Percentiles rank a stretch among this genome's conserved stretches.
phyloP scores from a whole-genome alignment of 139 green algal genomes.

The Chlamydomonas applanata region DNA sequence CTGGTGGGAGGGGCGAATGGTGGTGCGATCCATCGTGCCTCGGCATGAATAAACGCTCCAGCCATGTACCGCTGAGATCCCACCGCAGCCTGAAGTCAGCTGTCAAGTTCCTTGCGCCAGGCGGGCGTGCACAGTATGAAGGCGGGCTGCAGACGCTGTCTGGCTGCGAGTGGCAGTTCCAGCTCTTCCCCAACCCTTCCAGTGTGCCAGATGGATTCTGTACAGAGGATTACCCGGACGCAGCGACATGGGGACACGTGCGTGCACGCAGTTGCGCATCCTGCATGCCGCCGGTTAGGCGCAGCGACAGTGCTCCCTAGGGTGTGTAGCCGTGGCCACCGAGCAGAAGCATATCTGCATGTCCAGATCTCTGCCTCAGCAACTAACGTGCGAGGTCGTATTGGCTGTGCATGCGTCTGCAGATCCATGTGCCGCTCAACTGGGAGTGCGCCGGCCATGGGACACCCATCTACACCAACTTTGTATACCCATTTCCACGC shows the following conservation, averaged over 20 bases:
- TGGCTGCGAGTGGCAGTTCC: slow-evolving; percentile 62
- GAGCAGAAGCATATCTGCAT: not conserved
- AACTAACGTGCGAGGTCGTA: too few species aligned
- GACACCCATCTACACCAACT: slow-evolving; percentile 94
- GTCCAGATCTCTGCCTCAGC: not conserved
- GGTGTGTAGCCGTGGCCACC: not conserved
- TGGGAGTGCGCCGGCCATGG: slow-evolving; percentile 87
- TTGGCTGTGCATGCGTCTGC: not conserved
- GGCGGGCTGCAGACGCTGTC: slow-evolving; percentile 40
- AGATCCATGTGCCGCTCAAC: slow-evolving; percentile 83
- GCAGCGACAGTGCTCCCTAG: not conserved
- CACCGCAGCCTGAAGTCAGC: slow-evolving; percentile 32
- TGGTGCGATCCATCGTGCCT: slow-evolving; percentile 75
- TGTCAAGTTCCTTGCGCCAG: slow-evolving; percentile 15
- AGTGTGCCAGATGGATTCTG: slow-evolving; percentile 57
- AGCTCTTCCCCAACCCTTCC: slow-evolving; percentile 51
- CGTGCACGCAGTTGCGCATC: not conserved
- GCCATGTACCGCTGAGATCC: slow-evolving; percentile 65
- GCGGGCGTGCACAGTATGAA: not conserved
- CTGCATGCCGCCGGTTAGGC: too few species aligned
- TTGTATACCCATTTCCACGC: slow-evolving; percentile 89
- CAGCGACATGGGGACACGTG: not conserved
- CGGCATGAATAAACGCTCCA: slow-evolving; percentile 60
- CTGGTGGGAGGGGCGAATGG: too few species aligned
- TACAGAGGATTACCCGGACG: slow-evolving; percentile 39